Conservation (phyloP, 805 yeast species). For the Blastobotrys americana region DNA sequence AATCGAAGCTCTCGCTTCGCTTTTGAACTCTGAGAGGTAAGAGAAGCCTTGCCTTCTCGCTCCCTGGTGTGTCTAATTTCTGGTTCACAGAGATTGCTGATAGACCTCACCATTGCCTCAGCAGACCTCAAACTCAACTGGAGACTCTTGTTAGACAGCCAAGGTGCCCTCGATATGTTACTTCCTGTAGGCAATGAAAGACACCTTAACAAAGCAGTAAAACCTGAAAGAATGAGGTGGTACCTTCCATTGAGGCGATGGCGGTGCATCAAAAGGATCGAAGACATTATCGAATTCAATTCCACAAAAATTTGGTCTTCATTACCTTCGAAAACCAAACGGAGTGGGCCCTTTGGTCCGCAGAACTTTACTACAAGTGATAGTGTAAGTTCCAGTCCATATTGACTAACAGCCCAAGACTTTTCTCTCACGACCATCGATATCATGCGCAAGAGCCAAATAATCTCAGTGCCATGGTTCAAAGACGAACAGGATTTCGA, state of each 20-base stretch:
- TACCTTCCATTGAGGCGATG: constrained; percentile 63
- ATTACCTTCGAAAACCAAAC: constrained; percentile 12
- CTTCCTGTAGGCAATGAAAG: constrained; percentile 28
- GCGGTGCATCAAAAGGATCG: constrained; percentile 60
- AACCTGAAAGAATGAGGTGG: constrained; percentile 49
- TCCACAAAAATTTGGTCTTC: constrained; percentile 32
- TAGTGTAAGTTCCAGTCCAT: constrained; percentile 50
- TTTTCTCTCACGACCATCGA: constrained; percentile 38
- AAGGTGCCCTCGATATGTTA: constrained; percentile 5
- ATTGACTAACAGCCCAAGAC: constrained; percentile 58
- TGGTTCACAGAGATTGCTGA: constrained; percentile 72
- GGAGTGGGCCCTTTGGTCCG: constrained; percentile 21
- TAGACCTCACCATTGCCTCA: constrained; percentile 46
- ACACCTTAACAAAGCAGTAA: constrained; percentile 45
- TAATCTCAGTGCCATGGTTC: neutral
- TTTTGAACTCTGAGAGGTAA: constrained; percentile 49
- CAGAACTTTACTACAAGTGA: constrained; percentile 30
- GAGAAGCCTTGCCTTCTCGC: constrained; percentile 30
- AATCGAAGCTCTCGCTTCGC: constrained; percentile 57
- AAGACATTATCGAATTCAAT: constrained; percentile 48
- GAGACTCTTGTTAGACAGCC: constrained; percentile 6
- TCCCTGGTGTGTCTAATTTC: constrained; percentile 29
- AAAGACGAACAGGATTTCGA: neutral
- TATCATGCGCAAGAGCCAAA: neutral
- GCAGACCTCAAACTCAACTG: constrained; percentile 36